A percentile compares a stretch with the other conserved stretches of the same genome.
These are phyloP conservation scores for Penicillium sp. DNA, from an alignment of 2,329 filamentous ascomycete genomes.

Conservation along the genomic window DNA sequence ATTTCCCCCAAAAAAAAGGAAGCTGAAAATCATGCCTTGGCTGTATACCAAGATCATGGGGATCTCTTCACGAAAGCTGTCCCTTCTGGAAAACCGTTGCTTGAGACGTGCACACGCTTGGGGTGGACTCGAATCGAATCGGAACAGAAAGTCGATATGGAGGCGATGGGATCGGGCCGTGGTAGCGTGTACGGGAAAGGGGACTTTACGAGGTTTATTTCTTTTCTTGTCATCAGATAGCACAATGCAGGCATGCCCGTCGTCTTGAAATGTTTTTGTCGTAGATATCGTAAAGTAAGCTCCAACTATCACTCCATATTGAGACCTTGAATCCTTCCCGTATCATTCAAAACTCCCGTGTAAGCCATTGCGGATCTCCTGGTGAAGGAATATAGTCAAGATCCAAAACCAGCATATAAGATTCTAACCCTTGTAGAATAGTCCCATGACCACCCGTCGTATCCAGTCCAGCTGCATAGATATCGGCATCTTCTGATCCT, in stretches of 20 bases:
- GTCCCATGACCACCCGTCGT: too few species aligned
- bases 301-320: background rate
- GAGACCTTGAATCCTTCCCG: background rate
- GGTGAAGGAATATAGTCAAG: too few species aligned
- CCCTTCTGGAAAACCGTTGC: background rate
- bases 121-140: background rate
- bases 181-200: conserved; percentile 5
- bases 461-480: too few species aligned
- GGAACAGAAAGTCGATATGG: background rate
- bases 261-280: conserved; percentile 5
- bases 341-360: background rate
- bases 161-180: background rate
- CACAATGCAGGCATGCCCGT: conserved; percentile 27
- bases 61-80: background rate
- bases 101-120: background rate
- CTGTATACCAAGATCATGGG: background rate
- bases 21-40: background rate
- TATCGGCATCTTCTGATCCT: too few species aligned
- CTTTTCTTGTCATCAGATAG: conserved; percentile 21
- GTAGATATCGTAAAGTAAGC: background rate
- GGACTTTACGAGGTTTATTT: conserved; percentile 15
- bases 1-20: background rate
- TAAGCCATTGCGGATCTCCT: background rate
- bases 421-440: too few species aligned
- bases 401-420: too few species aligned